Evolutionary conservation across 2,329 filamentous ascomycete genomes (phyloP), one percentile per base, ranked within the genome.

Genomic region (Venturia asperata): DNA sequence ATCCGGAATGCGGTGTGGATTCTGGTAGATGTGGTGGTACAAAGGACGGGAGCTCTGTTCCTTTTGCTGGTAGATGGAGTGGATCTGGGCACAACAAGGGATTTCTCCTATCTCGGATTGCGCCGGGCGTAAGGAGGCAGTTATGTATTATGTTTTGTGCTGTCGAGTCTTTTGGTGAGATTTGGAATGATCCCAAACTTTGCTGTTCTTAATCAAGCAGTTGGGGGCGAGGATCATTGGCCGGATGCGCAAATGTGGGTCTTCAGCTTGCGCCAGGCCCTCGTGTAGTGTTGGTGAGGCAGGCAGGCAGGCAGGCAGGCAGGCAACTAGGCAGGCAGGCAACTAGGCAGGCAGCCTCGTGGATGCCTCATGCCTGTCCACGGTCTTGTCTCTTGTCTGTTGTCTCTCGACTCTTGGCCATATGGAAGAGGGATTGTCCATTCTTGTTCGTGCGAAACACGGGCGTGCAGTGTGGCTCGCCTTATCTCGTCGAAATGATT

Each of bases 201-300:
- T 58, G 10, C 7, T 7, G 30, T 58, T 37, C 52, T 58, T 21
- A 58, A 34, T 37, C 27, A 5, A 58, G 30, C 34, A 37, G 52
- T 58, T 58, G 52, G 52, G 52, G 52, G 52, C 37, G 52, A n/a
- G 30, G 27, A 58, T 58, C 52, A 58, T 37, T 37, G 52, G 52
- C n/a, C 52, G 19, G 52, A 37, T 37, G 52, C 52, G 37, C 27
- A 19, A 37, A 37, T 37, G 52, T 27, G 34, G 52, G 37, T 58
- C 52, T 37, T 58, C 52, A 58, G 30, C 52, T 58, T 27, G 27
- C 37, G 52, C 30, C 52, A 37, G 19, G 47, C 19, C 47, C 47
- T 58, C 30, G 52, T 58, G 52, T n/a, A 34, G 30, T 6, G 30
- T 34, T 34, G 4, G 30, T 34, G 30, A 58, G 30, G 30, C 52